Conservation (phyloP, 371 early-diverging fungal genomes). For the Coemansia linderi region DNA sequence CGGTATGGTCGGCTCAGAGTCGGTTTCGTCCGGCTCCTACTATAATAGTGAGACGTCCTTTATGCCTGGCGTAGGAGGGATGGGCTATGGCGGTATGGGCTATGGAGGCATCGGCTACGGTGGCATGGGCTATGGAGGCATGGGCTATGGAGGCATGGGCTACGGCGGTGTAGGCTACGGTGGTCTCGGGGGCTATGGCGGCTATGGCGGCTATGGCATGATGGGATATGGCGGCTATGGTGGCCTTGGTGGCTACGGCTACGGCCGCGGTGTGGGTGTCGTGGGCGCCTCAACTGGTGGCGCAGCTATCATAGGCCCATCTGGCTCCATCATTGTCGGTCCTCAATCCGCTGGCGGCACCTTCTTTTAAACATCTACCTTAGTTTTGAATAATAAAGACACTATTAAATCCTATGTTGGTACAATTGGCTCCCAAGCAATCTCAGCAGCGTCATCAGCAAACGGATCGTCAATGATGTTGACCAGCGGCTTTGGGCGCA, state of each 20-base stretch:
- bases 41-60: conserved; percentile 37
- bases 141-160: conserved; percentile 17
- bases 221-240: conserved; percentile 19
- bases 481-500: conserved; percentile 4
- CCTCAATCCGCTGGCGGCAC: conserved; percentile 53
- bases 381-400: background rate
- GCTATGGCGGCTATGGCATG: background rate
- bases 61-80: conserved; percentile 8
- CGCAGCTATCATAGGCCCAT: conserved; percentile 45
- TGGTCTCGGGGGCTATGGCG: conserved; percentile 12
- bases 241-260: conserved; percentile 22
- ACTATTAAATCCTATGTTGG: conserved; percentile 19
- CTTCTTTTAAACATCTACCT: conserved; percentile 22
- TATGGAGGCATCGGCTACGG: conserved; percentile 10
- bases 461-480: conserved; percentile 33
- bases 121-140: conserved; percentile 9
- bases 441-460: conserved; percentile 25
- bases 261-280: conserved; percentile 25
- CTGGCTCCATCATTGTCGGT: conserved; percentile 47
- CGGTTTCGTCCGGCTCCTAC: conserved; percentile 47
- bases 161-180: conserved; percentile 8
- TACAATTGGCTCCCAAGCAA: conserved; percentile 42
- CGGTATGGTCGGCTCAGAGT: conserved; percentile 22
- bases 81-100: conserved; percentile 18
- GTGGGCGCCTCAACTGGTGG: conserved; percentile 44